Evolutionary conservation across 306 rosid genomes (phyloP).

Genomic region (Rubus idaeus): DNA sequence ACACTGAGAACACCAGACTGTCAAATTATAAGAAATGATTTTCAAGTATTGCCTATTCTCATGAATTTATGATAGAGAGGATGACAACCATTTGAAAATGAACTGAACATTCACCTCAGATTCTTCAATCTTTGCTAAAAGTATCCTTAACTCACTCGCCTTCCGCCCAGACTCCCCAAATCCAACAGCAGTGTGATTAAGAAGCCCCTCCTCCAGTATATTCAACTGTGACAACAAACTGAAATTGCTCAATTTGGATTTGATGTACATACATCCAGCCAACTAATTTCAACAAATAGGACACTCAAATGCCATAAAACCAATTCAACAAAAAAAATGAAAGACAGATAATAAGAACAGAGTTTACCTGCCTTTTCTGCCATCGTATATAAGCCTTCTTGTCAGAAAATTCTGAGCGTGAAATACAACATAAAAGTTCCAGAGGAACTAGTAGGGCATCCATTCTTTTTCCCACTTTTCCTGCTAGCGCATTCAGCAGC

Average conservation of each 20-base stretch:
- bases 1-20: not conserved
- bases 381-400: constrained; percentile 89
- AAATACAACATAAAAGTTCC: constrained; percentile 85
- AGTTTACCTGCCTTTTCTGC: constrained; percentile 98
- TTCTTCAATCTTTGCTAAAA: constrained; percentile 93
- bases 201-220: constrained; percentile 95
- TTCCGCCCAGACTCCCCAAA: constrained; percentile 95
- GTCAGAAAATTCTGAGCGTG: constrained; percentile 95
- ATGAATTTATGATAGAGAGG: constrained; percentile 15
- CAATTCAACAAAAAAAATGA: constrained; percentile 2
- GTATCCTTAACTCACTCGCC: constrained; percentile 80
- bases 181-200: constrained; percentile 84
- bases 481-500: constrained; percentile 86
- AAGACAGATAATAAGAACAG: constrained; percentile 4
- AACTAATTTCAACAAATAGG: constrained; percentile 27
- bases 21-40: not conserved
- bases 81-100: constrained; percentile 17
- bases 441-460: constrained; percentile 87
- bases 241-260: constrained; percentile 31
- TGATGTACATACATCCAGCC: constrained; percentile 13
- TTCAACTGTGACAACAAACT: constrained; percentile 54
- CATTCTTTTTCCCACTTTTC: constrained; percentile 96
- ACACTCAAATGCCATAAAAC: constrained; percentile 15
- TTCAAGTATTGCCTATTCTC: constrained; percentile 1
- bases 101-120: constrained; percentile 64